Conservation (phyloP, 192 early-diverging fungal species). For the Spinellus fusiger region DNA sequence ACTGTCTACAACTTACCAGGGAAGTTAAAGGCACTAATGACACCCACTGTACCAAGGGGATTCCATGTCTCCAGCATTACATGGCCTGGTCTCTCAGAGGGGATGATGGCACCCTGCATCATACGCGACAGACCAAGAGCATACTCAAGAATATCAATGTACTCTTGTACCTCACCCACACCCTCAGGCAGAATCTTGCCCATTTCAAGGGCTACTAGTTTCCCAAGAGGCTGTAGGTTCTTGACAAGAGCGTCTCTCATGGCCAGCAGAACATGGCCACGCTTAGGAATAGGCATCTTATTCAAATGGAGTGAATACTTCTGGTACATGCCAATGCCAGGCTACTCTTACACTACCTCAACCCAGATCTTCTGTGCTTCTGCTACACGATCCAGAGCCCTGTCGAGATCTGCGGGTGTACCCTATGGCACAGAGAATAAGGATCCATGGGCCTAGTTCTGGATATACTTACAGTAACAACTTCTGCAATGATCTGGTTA, state of each 20-base stretch:
- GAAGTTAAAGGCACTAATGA: conserved; percentile 96
- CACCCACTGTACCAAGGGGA: conserved; percentile 85
- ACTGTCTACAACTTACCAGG: conserved; percentile 58
- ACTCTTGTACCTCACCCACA: conserved; percentile 93
- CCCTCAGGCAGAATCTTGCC: conserved; percentile 94
- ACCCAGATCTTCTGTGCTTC: conserved; percentile 60
- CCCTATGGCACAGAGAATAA: conserved; percentile 15
- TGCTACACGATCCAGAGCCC: conserved; percentile 56
- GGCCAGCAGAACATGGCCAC: conserved; percentile 85
- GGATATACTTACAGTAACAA: conserved; percentile 57
- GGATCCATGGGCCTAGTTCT: not conserved
- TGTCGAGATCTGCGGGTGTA: conserved; percentile 55
- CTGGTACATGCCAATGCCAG: not conserved
- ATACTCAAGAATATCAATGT: conserved; percentile 91
- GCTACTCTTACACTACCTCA: conserved; percentile 20
- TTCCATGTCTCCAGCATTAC: conserved; percentile 96
- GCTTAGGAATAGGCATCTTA: conserved; percentile 71
- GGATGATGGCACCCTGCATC: conserved; percentile 78
- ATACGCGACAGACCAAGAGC: conserved; percentile 81
- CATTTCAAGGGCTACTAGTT: conserved; percentile 86
- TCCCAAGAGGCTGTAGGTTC: conserved; percentile 76
- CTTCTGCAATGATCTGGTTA: conserved; percentile 76
- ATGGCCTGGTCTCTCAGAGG: conserved; percentile 87
- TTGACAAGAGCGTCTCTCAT: conserved; percentile 78
- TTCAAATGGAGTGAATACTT: not conserved